Percentiles rank a stretch among this genome's conserved stretches.
phyloP scores from a whole-genome alignment of 352 stramenopile species.

The Phytopythium oedochilum region DNA sequence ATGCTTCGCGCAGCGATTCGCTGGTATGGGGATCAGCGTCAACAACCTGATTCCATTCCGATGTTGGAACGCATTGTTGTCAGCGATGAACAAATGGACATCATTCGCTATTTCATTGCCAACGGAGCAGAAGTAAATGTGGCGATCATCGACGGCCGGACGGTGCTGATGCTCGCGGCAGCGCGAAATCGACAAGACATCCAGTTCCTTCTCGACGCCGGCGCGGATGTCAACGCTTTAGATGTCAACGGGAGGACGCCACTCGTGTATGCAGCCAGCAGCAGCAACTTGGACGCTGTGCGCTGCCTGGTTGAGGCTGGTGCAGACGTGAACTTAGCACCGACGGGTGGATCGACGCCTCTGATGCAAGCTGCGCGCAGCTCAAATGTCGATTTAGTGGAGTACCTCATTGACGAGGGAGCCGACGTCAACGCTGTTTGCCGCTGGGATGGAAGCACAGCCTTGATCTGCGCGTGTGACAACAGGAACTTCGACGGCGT shows the following conservation, averaged over 20 bases:
- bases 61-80: too few species aligned
- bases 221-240: background rate
- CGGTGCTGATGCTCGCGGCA: background rate
- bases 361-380: background rate
- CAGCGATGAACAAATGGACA: too few species aligned
- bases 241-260: background rate
- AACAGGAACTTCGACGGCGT: background rate
- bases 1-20: background rate
- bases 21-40: too few species aligned
- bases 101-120: background rate
- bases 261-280: background rate
- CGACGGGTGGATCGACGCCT: background rate
- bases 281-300: background rate
- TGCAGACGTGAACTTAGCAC: background rate
- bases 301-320: background rate
- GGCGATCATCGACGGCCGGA: background rate
- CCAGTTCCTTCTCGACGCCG: background rate
- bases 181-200: background rate
- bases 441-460: background rate
- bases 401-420: background rate
- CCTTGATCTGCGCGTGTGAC: background rate
- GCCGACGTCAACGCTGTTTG: background rate
- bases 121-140: background rate
- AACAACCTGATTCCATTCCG: too few species aligned
- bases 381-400: background rate